A percentile compares a stretch with the other conserved stretches of the same genome.
These are phyloP conservation scores for Rhynchosporium graminicola DNA, from an alignment of 2,329 filamentous ascomycete genomes.

Conservation along the genomic window DNA sequence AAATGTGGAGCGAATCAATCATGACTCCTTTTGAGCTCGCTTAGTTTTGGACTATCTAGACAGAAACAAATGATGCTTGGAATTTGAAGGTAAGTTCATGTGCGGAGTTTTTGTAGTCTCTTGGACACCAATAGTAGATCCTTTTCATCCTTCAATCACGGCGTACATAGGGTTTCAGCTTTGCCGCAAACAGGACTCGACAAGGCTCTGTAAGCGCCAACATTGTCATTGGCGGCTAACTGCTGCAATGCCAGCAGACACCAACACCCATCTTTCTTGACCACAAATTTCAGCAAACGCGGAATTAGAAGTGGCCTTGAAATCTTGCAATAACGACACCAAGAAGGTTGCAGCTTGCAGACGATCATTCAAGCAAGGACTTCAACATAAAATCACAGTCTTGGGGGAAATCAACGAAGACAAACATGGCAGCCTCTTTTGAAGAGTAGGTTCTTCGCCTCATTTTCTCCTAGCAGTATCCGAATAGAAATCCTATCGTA, in stretches of 20 bases:
- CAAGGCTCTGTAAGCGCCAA: background rate
- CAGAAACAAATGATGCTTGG: too few relatives aligned
- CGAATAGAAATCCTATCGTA: background rate
- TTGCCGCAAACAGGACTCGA: background rate
- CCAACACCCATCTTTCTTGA: background rate
- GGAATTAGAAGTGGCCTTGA: background rate
- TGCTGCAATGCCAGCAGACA: constrained; percentile 11
- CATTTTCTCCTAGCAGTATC: too few relatives aligned
- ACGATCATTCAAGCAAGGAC: background rate
- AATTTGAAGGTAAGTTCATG: background rate
- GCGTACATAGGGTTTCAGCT: background rate
- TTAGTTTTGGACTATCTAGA: too few relatives aligned
- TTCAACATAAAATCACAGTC: background rate
- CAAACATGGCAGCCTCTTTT: constrained; percentile 26
- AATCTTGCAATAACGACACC: background rate
- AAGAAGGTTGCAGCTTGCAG: background rate
- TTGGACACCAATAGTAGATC: too few relatives aligned
- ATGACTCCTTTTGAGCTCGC: background rate
- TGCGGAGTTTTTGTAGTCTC: background rate
- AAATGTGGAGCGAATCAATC: background rate
- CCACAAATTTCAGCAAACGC: too few relatives aligned
- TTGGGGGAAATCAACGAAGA: background rate
- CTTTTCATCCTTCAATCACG: background rate
- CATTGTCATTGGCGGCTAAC: background rate
- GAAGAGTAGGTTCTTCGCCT: constrained; percentile 18